Percentiles rank a stretch among this genome's conserved stretches.
Conservation (phyloP, 345 rosid genomes). For the Microthlaspi erraticum region DNA sequence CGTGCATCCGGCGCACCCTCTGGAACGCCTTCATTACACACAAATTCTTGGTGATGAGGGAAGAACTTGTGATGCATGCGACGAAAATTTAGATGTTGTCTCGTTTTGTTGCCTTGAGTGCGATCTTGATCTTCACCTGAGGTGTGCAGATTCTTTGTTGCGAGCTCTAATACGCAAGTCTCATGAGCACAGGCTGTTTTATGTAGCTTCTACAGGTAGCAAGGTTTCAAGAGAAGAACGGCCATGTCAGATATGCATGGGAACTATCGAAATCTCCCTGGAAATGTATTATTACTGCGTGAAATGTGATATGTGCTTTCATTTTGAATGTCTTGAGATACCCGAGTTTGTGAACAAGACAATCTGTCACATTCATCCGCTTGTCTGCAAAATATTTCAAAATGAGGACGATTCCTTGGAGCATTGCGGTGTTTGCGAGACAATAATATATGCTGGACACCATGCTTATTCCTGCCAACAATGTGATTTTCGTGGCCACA, state of each 20-base stretch:
- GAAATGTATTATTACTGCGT: too few relatives aligned
- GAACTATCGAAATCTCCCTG: too few relatives aligned
- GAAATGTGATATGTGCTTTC: too few relatives aligned
- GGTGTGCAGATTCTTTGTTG: constrained; percentile 11
- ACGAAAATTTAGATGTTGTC: not conserved
- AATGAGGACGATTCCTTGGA: constrained; percentile 8
- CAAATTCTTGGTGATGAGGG: not conserved
- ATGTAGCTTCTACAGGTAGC: too few relatives aligned
- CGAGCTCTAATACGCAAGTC: too few relatives aligned
- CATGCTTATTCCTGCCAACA: constrained; percentile 29
- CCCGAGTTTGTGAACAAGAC: not conserved
- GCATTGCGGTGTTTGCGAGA: constrained; percentile 36
- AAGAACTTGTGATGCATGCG: not conserved
- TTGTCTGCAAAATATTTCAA: not conserved
- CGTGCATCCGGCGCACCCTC: constrained; percentile 6
- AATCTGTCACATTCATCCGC: constrained; percentile 28
- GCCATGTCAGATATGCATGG: too few relatives aligned
- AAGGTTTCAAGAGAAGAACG: too few relatives aligned
- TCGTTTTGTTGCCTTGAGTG: not conserved
- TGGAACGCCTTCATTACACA: not conserved
- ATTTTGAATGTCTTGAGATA: too few relatives aligned
- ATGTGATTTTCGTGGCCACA: constrained; percentile 37
- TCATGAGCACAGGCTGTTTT: constrained; percentile 14
- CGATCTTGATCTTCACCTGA: constrained; percentile 1
- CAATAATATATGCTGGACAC: not conserved